These are phyloP conservation scores for Moesziomyces antarcticus DNA, from an alignment of 1,284 basidiomycete genomes.

Conservation along the genomic window DNA sequence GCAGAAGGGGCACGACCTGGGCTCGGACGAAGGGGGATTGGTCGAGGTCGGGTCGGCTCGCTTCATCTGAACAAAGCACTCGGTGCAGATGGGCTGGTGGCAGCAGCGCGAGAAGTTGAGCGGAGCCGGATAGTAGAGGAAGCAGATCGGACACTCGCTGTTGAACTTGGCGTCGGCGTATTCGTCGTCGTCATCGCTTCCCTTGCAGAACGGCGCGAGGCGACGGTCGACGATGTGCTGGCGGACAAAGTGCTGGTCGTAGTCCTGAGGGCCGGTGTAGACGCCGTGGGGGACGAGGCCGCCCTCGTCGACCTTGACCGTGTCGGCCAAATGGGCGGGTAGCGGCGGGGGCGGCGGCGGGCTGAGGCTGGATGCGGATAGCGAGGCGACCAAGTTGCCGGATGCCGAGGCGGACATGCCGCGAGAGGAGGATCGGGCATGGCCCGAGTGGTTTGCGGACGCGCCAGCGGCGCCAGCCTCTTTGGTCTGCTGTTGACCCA, in stretches of 20 bases:
- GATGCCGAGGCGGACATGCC: constrained; percentile 37
- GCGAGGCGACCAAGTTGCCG: constrained; percentile 25
- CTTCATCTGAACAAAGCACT: constrained; percentile 99
- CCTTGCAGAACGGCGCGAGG: constrained; percentile 94
- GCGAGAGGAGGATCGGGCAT: constrained; percentile 27
- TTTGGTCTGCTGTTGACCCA: constrained; percentile 54
- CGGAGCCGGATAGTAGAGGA: constrained; percentile 72
- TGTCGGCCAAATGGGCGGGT: constrained; percentile 40
- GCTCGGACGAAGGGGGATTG: constrained; percentile 58
- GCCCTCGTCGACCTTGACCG: constrained; percentile 72
- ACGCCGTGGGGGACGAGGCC: constrained; percentile 87
- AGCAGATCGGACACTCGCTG: constrained; percentile 98
- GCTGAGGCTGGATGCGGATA: constrained; percentile 26
- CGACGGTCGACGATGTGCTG: constrained; percentile 86
- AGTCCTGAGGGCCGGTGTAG: constrained; percentile 81
- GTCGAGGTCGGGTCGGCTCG: constrained; percentile 79
- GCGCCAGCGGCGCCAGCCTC: constrained; percentile 33
- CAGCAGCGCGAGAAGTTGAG: constrained; percentile 96
- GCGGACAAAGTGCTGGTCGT: constrained; percentile 86
- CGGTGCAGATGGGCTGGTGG: constrained; percentile 97
- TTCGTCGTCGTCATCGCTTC: constrained; percentile 90
- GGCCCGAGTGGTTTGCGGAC: constrained; percentile 13
- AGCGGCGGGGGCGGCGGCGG: constrained; percentile 39
- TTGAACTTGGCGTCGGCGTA: constrained; percentile 86
- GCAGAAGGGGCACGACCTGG: constrained; percentile 92